Conservation (phyloP, 192 early-diverging fungal genomes). For the Coemansia erecta region DNA sequence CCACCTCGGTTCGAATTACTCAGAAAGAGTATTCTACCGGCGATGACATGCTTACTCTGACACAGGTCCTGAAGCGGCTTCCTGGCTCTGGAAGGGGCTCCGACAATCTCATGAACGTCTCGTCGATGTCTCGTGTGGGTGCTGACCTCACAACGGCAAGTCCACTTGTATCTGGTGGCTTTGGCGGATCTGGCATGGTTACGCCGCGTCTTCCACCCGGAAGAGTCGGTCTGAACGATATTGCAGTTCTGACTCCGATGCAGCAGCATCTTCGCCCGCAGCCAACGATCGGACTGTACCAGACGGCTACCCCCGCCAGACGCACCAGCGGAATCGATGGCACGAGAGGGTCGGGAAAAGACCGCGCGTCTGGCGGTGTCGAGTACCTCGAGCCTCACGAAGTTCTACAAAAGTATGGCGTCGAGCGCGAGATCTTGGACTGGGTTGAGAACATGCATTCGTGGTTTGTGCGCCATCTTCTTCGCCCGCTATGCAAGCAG, state of each 20-base stretch:
- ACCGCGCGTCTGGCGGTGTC: conserved; percentile 15
- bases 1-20: conserved; percentile 2
- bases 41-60: conserved; percentile 27
- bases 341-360: conserved; percentile 28
- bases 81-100: conserved; percentile 26
- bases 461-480: conserved; percentile 52
- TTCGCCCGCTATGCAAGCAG: conserved; percentile 44
- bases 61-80: conserved; percentile 30
- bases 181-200: conserved; percentile 9
- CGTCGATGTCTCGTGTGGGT: conserved; percentile 13
- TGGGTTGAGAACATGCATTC: conserved; percentile 51
- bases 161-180: neutral
- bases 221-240: conserved; percentile 21
- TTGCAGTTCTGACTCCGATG: conserved; percentile 26
- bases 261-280: conserved; percentile 41
- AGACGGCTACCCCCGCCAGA: conserved; percentile 40
- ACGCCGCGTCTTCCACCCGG: conserved; percentile 39
- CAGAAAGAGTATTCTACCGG: conserved; percentile 19
- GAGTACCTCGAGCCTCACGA: conserved; percentile 52
- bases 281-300: conserved; percentile 46
- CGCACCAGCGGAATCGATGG: conserved; percentile 30
- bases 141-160: conserved; percentile 11
- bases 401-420: conserved; percentile 40
- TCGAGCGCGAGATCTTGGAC: conserved; percentile 34
- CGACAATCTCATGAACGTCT: conserved; percentile 19